Evolutionary conservation across 305 asterid genomes (phyloP).

Genomic region (Fraxinus baroniana): DNA sequence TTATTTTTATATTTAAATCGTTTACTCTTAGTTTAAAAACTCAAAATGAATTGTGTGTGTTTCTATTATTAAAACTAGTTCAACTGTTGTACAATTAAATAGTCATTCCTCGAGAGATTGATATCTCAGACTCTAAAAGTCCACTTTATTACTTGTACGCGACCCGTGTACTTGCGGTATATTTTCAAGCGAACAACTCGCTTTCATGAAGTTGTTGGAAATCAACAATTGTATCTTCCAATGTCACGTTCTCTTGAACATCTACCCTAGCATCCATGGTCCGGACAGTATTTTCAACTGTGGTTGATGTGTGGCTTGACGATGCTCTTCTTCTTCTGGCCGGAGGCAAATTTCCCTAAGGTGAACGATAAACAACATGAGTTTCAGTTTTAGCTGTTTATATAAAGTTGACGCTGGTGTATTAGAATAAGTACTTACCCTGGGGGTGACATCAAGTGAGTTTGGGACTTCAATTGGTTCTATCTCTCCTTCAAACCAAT

Average conservation of each 20-base stretch:
- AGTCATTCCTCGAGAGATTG: no score
- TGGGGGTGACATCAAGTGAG: not conserved
- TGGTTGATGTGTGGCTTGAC: not conserved
- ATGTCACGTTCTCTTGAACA: not conserved
- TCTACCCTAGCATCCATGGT: not conserved
- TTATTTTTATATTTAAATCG: no score
- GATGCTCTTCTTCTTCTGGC: not conserved
- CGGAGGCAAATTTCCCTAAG: not conserved
- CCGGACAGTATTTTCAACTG: not conserved
- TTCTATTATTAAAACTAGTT: no score
- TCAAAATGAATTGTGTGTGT: no score
- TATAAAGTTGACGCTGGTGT: not conserved
- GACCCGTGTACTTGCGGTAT: no score
- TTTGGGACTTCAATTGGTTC: not conserved
- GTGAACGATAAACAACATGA: not conserved
- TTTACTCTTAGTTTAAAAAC: no score
- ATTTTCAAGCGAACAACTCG: no score
- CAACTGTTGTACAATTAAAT: no score
- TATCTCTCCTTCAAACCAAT: not conserved
- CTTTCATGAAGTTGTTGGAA: no score
- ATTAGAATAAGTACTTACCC: no score
- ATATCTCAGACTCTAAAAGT: no score
- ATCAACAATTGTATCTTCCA: not conserved
- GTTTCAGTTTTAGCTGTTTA: not conserved
- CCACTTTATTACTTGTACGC: no score